A percentile compares a stretch with the other conserved stretches of the same genome.
phyloP scores from a whole-genome alignment of 352 stramenopile species.

The Stramenopiles sp. region DNA sequence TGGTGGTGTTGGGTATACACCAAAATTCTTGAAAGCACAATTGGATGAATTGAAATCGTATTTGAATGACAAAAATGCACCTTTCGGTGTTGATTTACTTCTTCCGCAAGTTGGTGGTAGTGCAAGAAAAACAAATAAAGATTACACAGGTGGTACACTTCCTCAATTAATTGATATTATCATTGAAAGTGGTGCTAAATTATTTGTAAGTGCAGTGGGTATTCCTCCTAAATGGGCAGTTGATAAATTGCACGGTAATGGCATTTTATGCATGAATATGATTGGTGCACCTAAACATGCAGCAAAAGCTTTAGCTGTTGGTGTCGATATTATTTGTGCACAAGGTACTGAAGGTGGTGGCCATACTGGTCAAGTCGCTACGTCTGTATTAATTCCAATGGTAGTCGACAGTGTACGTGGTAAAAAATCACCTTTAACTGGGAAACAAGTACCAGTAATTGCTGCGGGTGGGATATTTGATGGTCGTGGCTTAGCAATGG shows the following conservation, averaged over 20 bases:
- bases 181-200: neutral
- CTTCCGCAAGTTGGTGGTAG: neutral
- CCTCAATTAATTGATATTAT: neutral
- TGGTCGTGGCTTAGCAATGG: neutral
- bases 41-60: neutral
- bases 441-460: neutral
- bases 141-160: neutral
- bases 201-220: neutral
- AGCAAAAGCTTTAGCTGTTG: neutral
- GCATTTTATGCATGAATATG: neutral
- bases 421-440: neutral
- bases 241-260: neutral
- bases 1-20: slow-evolving; percentile 14
- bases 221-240: neutral
- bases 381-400: neutral
- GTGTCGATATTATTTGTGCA: neutral
- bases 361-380: neutral
- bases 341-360: neutral
- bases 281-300: neutral
- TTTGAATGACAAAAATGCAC: neutral
- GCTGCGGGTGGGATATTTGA: neutral
- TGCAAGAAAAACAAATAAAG: neutral
- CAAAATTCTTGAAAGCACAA: neutral
- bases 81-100: neutral
- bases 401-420: neutral